Evolutionary conservation across 108 stramenopile species (phyloP), one percentile per base, ranked within the genome.

Genomic region (Cyclotella baltica): DNA sequence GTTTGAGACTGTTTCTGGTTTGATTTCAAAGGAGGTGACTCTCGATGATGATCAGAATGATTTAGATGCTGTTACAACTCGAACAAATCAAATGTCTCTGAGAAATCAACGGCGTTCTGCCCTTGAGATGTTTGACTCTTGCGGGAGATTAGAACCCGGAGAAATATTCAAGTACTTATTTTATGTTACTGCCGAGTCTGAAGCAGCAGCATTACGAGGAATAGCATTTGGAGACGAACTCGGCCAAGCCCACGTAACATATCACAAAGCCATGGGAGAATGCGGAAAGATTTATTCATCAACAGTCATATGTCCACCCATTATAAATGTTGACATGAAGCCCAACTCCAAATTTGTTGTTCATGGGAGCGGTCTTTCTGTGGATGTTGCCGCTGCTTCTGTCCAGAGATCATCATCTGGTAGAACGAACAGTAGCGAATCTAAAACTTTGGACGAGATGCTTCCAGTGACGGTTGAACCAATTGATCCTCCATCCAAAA

Each of bases 401-500:
- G 89, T 87, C 18, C 59, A 72, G 25, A 79, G 87, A 67, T 82
- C 81, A 22, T 68, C 59, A 33, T 71, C 67, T 48, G 75, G 73
- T 28, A 30, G 55, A 72, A 28, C 67, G 59, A 67, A 43, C 18
- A 58, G 50, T 48, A 52, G 10, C 37, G 73, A 56, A 15, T 37
- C 55, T 25, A 58, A 57, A 38, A 64, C 74, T 38, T 68, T 90
- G 35, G 89, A 90, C 50, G 76, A 81, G 58, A 22, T 75, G n/a
- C 77, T 87, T 38, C 91, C 94, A 2, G 84, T 95, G 35, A 95
- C 92, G 5, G 94, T 93, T 2, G 91, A 93, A 77, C 92, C 94
- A 16, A 84, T 95, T 38, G 78, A 91, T 82, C 94, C 94, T 46
- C 92, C 92, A 18, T 62, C 76, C 8, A 70, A 35, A 25, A 80